Evolutionary conservation across 371 early-diverging fungal species (phyloP), one percentile per base, ranked within the genome.

Genomic region (Rhizomucor pusillus): DNA sequence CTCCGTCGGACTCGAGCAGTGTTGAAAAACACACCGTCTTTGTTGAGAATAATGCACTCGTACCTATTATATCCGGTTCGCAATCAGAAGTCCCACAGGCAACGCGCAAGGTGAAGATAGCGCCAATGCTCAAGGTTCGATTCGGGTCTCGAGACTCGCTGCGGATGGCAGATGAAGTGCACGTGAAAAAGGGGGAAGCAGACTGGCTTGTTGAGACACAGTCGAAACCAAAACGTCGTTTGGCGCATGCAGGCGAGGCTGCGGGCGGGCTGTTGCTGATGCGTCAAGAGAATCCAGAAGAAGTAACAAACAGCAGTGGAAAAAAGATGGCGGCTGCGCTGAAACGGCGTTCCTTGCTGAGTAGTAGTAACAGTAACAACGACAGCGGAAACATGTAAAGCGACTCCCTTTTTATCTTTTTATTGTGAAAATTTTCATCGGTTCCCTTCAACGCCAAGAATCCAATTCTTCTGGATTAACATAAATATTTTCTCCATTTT

Each of bases 401-500:
- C n/a, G n/a, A n/a, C n/a, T n/a, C n/a, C n/a, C n/a, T n/a, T n/a
- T n/a, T n/a, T n/a, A n/a, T n/a, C n/a, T n/a, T n/a, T n/a, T n/a
- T n/a, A n/a, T n/a, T n/a, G n/a, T n/a, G n/a, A n/a, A n/a, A n/a
- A 29, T 23, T 50, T 33, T 14, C 47, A 34, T 43, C n/a, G n/a
- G n/a, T 37, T 50, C 22, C 33, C 34, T 40, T 43, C 64, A 77
- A 22, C 71, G 65, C 77, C 77, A 77, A 39, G 75, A 67, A 46
- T 74, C 77, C 24, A 80, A 57, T 25, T 85, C 83, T 58, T 85
- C 82, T 46, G 83, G 83, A 58, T 78, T 69, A 10, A 85, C 78
- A 43, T 71, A 54, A 43, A 76, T 77, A 12, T 75, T 70, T 64
- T 85, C 85, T 11, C 85, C 85, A 60, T 83, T 83, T 39, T 79